These are phyloP conservation scores for Penicillium goetzii DNA, from an alignment of 495 filamentous ascomycete genomes.

Conservation along the genomic window DNA sequence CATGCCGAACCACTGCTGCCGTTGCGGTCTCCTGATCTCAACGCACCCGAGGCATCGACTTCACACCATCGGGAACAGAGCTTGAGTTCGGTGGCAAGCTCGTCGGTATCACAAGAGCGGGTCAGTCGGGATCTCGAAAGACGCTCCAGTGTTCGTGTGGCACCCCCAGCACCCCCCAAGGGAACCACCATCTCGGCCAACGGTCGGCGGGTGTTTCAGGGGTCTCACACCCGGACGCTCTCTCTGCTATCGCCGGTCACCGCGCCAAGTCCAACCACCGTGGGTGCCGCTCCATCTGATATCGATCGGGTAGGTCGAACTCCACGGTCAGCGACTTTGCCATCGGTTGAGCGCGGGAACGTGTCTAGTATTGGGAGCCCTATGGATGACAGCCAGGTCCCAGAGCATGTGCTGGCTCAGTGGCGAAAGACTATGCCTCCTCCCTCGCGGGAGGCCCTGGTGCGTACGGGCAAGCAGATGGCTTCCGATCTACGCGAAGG, in stretches of 20 bases:
- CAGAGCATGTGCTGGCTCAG: constrained; percentile 42
- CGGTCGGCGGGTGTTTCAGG: constrained; percentile 65
- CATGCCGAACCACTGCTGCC: constrained; percentile 61
- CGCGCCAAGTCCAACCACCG: constrained; percentile 14
- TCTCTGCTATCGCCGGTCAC: constrained; percentile 77
- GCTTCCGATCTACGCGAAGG: constrained; percentile 88
- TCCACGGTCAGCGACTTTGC: constrained; percentile 51
- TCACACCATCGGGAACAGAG: constrained; percentile 40
- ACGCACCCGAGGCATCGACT: constrained; percentile 23
- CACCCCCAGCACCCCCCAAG: constrained; percentile 20
- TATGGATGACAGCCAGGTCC: constrained; percentile 32
- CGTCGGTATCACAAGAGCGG: constrained; percentile 38
- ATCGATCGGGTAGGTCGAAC: constrained; percentile 43
- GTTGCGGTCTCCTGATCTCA: constrained; percentile 49
- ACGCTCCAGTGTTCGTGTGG: constrained; percentile 47
- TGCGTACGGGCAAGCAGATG: constrained; percentile 79
- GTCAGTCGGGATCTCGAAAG: constrained; percentile 55
- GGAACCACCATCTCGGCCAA: constrained; percentile 49
- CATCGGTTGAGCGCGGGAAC: constrained; percentile 46
- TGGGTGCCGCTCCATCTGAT: constrained; percentile 19
- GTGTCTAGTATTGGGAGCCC: constrained; percentile 23
- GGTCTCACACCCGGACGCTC: constrained; percentile 78
- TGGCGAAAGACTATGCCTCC: constrained; percentile 51
- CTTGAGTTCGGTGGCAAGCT: constrained; percentile 36
- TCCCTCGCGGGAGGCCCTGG: constrained; percentile 57